A percentile compares a stretch with the other conserved stretches of the same genome.
Conservation (phyloP, 1,139 yeast genomes). For the Taiozyma sp. region DNA sequence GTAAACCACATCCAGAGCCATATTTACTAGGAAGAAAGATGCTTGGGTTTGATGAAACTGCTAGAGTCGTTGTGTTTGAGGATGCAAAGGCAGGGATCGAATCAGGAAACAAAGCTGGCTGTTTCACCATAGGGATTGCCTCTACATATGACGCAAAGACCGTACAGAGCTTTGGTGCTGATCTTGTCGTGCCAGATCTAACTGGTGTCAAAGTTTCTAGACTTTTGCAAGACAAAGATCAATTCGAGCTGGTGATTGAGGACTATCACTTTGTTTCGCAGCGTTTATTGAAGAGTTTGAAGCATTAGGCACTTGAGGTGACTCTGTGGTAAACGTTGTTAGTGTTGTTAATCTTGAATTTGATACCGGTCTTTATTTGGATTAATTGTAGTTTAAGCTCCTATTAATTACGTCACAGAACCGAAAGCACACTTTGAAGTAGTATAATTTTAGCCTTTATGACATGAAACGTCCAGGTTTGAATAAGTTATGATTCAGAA, state of each 20-base stretch:
- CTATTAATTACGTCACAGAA: too few species aligned
- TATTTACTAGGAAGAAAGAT: conserved; percentile 63
- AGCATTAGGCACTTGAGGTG: conserved; percentile 10
- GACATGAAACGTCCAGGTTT: too few species aligned
- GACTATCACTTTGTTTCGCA: conserved; percentile 28
- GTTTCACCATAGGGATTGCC: conserved; percentile 75
- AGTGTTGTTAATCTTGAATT: too few species aligned
- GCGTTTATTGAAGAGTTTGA: conserved; percentile 18
- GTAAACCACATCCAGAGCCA: conserved; percentile 77
- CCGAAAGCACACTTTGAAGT: too few species aligned
- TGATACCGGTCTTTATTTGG: too few species aligned
- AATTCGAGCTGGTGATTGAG: conserved; percentile 29
- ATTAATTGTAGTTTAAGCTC: too few species aligned
- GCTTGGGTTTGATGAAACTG: conserved; percentile 46
- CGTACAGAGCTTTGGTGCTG: conserved; percentile 70
- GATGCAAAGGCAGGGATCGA: conserved; percentile 84
- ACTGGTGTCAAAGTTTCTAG: conserved; percentile 36
- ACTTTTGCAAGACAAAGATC: conserved; percentile 29
- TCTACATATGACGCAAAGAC: conserved; percentile 67
- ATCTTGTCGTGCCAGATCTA: conserved; percentile 68
- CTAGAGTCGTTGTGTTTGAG: conserved; percentile 65
- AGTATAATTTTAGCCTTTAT: too few species aligned
- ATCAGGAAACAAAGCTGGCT: conserved; percentile 82
- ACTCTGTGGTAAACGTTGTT: too few species aligned
- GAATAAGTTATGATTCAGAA: too few species aligned